Evolutionary conservation across 78 protist species (phyloP).

Genomic region (Dictyostelium discoideum): dicty_2.7 NC_007088.5:4664501-4665000

Average conservation of each 20-base stretch:
- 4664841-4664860: background rate
- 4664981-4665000: background rate
- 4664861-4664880: no score
- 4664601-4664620: background rate
- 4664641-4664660: background rate
- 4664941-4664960: background rate
- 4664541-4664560: background rate
- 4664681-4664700: background rate
- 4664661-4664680: background rate
- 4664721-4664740: background rate
- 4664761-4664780: conserved; percentile 29
- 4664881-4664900: background rate
- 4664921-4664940: background rate
- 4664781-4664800: conserved; percentile 46
- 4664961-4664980: background rate
- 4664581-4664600: conserved; percentile 4
- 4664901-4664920: background rate
- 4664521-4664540: background rate
- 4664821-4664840: background rate
- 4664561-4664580: background rate
- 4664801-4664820: background rate
- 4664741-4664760: background rate
- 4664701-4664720: background rate
- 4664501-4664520: conserved; percentile 2
- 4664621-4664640: background rate